phyloP scores from a whole-genome alignment of 345 rosid genomes.

The Cochlearia excelsa region DNA sequence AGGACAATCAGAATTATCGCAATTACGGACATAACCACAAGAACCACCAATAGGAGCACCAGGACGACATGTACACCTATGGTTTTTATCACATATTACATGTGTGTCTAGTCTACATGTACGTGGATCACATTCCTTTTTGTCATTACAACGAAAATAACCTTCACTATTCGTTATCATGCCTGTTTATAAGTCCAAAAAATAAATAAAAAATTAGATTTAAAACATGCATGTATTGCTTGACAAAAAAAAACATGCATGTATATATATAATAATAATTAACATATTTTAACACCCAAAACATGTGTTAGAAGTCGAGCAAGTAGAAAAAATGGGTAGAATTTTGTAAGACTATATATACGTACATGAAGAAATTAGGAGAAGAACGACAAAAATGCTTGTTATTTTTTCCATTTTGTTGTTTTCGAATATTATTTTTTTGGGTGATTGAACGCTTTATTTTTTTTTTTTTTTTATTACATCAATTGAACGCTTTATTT shows the following conservation, averaged over 20 bases:
- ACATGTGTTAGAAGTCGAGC: no score
- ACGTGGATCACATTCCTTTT: slow-evolving; percentile 1
- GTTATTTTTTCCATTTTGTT: no score
- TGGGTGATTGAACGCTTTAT: no score
- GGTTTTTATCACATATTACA: slow-evolving; percentile 5
- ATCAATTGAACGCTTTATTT: no score
- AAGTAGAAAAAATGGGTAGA: not conserved
- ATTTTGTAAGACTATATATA: not conserved
- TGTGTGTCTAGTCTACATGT: not conserved
- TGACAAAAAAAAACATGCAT: no score
- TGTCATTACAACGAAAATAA: not conserved
- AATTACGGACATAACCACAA: not conserved
- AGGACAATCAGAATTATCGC: not conserved
- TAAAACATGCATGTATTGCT: no score
- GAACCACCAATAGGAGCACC: slow-evolving; percentile 6
- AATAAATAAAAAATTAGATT: no score
- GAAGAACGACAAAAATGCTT: no score
- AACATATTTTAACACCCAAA: not conserved
- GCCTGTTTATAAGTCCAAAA: not conserved
- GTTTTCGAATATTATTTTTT: no score
- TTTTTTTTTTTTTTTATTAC: no score
- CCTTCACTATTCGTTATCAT: slow-evolving; percentile 18
- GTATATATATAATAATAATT: no score
- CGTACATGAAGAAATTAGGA: not conserved
- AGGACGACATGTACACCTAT: not conserved